Base-by-base conservation (phyloP, 352 stramenopile species). In the Globisporangium emineosum region DNA sequence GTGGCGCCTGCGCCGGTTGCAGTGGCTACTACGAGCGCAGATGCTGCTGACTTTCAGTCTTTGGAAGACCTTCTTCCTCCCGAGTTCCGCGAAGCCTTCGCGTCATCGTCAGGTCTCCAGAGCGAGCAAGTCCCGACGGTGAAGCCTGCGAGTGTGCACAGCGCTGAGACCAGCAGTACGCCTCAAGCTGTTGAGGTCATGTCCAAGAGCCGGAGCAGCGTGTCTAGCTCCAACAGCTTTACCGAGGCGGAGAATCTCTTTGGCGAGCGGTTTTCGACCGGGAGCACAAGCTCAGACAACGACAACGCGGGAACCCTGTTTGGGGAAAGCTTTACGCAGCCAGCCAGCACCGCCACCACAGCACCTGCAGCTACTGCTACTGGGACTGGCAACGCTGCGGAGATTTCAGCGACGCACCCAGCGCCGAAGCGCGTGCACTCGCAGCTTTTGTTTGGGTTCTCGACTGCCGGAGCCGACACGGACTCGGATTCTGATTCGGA, bases 401-500 rank as follows among this genome's bases (percentile, higher is more conserved):
- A 57, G 7, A 25, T 21, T 3, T 35, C 27, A 57, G 17, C 47
- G 10, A n/a, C 33, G 12, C 7, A 10, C n/a, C 10, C 25, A 12
- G n/a, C 40, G 9, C 55, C 62, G 9, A 68, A 58, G 55, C 47
- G 32, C 15, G 47, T 53, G n/a, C 56, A 60, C 40, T 66, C 73
- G 2, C 76, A 77, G 7, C 72, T 89, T 35, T 67, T 90, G 12
- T 90, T 90, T 62, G 81, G 81, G 35, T 77, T 78, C 30, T 79
- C 76, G 27, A 86, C 77, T 8, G 78, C 71, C 19, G 75, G 72
- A 5, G 79, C 70, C 8, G 77, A 80, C 57, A 51, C 57, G 17
- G 63, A 69, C 53, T 88, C 75, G 25, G 73, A 83, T 52, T 90
- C 76, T 30, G 77, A 85, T 63, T 82, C 73, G 60, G 66, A 78